Percentiles rank a stretch among this genome's conserved stretches.
phyloP scores from a whole-genome alignment of 2,329 filamentous ascomycete species.

The Fusarium sp. region DNA sequence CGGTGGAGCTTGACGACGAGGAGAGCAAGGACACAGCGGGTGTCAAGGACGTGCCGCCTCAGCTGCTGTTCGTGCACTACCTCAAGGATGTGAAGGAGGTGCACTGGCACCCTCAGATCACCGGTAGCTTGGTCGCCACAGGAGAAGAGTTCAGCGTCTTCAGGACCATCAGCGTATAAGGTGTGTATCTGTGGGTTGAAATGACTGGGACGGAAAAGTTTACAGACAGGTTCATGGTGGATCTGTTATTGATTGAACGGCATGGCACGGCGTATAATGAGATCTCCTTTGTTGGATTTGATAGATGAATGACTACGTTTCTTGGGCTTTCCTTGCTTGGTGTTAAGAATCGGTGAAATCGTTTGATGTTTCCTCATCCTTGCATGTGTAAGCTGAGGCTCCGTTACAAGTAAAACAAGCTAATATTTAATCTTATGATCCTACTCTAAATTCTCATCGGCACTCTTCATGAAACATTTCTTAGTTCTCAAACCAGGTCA shows the following conservation, averaged over 20 bases:
- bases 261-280: conserved; percentile 38
- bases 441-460: not conserved
- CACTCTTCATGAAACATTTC: not conserved
- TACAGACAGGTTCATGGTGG: conserved; percentile 13
- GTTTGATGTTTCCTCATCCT: not conserved
- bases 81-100: conserved; percentile 94
- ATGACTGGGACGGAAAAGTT: conserved; percentile 24
- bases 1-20: conserved; percentile 96
- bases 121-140: conserved; percentile 87
- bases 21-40: conserved; percentile 91
- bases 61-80: conserved; percentile 96
- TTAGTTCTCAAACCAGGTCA: not conserved
- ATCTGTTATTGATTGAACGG: conserved; percentile 37
- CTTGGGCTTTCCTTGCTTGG: not conserved
- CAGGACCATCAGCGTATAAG: conserved; percentile 82
- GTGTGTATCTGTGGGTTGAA: not conserved
- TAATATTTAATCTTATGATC: not conserved
- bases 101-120: conserved; percentile 98
- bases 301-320: conserved; percentile 26
- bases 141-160: conserved; percentile 89
- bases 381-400: not conserved
- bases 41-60: conserved; percentile 89
- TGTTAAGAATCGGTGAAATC: not conserved
- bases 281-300: conserved; percentile 30
- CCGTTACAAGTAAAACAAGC: not conserved